Conservation (phyloP, 805 yeast species). For the Saccharomycopsis vini region DNA sequence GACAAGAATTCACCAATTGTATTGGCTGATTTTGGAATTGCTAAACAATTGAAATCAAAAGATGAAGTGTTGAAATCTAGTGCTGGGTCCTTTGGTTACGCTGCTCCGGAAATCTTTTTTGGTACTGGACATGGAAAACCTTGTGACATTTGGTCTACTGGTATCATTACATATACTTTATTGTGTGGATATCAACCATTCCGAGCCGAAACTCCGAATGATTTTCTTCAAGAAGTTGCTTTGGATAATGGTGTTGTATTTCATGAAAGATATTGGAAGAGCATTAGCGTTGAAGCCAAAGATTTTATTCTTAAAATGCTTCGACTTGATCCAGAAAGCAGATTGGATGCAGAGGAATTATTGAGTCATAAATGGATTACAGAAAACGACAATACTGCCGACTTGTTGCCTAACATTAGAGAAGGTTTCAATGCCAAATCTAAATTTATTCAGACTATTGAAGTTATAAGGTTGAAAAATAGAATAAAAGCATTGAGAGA, state of each 20-base stretch:
- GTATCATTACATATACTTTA: constrained; percentile 84
- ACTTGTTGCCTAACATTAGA: constrained; percentile 73
- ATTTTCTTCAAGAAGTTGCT: constrained; percentile 71
- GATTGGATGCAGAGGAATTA: constrained; percentile 63
- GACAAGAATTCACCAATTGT: constrained; percentile 66
- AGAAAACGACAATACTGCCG: constrained; percentile 40
- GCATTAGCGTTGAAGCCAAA: constrained; percentile 73
- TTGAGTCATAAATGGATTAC: constrained; percentile 71
- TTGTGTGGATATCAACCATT: constrained; percentile 92
- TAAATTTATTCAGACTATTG: constrained; percentile 79
- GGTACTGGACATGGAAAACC: constrained; percentile 88
- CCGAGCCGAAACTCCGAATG: constrained; percentile 71
- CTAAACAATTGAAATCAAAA: constrained; percentile 56
- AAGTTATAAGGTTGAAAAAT: constrained; percentile 73
- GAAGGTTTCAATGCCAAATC: constrained; percentile 76
- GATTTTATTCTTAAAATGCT: constrained; percentile 65
- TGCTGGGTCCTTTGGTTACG: constrained; percentile 93
- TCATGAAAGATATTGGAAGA: constrained; percentile 80
- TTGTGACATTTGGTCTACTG: constrained; percentile 93
- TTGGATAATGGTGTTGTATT: constrained; percentile 65
- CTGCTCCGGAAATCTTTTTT: constrained; percentile 88
- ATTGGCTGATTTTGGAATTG: constrained; percentile 93
- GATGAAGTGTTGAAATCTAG: constrained; percentile 57
- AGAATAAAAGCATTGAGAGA: constrained; percentile 63
- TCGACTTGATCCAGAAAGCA: constrained; percentile 52